These are phyloP conservation scores for Fistulifera solaris DNA, from an alignment of 108 stramenopile genomes.

Conservation along the genomic window DNA sequence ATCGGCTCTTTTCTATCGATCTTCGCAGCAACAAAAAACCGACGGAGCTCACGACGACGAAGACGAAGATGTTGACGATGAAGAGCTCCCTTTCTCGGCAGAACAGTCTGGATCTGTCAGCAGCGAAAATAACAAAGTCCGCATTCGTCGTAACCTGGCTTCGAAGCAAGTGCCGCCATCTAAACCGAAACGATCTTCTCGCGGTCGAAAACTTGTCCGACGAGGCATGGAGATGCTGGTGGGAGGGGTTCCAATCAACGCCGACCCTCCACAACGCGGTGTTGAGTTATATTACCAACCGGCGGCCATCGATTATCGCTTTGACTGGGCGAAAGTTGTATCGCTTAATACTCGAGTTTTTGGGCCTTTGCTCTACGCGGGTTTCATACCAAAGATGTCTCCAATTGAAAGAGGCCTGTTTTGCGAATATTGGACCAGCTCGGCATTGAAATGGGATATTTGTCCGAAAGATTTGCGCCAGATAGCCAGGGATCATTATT, in stretches of 20 bases:
- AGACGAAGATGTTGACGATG: slow-evolving; percentile 17
- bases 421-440: slow-evolving; percentile 59
- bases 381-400: slow-evolving; percentile 38
- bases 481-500: slow-evolving; percentile 19
- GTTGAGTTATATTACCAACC: slow-evolving; percentile 52
- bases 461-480: slow-evolving; percentile 58
- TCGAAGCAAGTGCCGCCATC: background rate
- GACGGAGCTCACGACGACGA: background rate
- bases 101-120: slow-evolving; percentile 16
- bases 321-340: slow-evolving; percentile 44
- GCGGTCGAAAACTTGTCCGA: slow-evolving; percentile 61
- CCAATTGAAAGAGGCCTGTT: slow-evolving; percentile 35
- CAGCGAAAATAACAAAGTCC: slow-evolving; percentile 17
- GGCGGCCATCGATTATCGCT: slow-evolving; percentile 18
- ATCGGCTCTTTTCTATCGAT: slow-evolving; percentile 68
- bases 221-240: slow-evolving; percentile 89
- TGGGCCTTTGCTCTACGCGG: slow-evolving; percentile 56
- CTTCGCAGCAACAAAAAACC: slow-evolving; percentile 9
- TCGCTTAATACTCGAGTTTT: slow-evolving; percentile 58
- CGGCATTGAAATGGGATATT: slow-evolving; percentile 63
- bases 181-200: background rate
- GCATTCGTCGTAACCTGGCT: background rate
- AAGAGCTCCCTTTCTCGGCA: slow-evolving; percentile 36
- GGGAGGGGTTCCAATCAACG: slow-evolving; percentile 77
- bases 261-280: slow-evolving; percentile 68